Percentiles rank a stretch among this genome's conserved stretches.
phyloP scores from a whole-genome alignment of 1,139 yeast genomes.

The Waltiozyma sp. region DNA sequence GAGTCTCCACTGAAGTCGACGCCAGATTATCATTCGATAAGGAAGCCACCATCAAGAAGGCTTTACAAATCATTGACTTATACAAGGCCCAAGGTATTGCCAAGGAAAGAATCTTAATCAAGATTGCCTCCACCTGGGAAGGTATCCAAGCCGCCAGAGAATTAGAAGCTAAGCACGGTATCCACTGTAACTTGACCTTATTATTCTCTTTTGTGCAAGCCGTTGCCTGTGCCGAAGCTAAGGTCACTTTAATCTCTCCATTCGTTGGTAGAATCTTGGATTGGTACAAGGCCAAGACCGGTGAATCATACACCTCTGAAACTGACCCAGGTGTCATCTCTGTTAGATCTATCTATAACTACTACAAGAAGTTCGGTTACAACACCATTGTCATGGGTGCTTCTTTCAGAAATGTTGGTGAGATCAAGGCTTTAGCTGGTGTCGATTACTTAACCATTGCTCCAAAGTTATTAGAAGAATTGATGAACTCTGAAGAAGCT shows the following conservation, averaged over 20 bases:
- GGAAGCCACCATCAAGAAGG: conserved; percentile 87
- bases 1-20: conserved; percentile 98
- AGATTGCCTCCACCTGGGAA: conserved; percentile 97
- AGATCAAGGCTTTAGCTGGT: conserved; percentile 95
- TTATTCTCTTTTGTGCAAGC: conserved; percentile 95
- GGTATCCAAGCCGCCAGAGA: conserved; percentile 98
- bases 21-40: conserved; percentile 95
- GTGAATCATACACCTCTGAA: conserved; percentile 70
- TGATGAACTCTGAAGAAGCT: conserved; percentile 62
- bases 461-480: conserved; percentile 85
- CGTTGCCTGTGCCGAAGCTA: conserved; percentile 98
- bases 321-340: conserved; percentile 94
- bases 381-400: conserved; percentile 99
- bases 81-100: conserved; percentile 75
- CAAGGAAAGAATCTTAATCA: conserved; percentile 86
- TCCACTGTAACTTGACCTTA: conserved; percentile 93
- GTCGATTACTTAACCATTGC: conserved; percentile 94
- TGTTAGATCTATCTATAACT: conserved; percentile 83
- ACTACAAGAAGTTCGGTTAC: conserved; percentile 95
- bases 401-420: conserved; percentile 96
- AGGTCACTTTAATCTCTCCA: conserved; percentile 92
- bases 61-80: conserved; percentile 73
- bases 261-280: conserved; percentile 98
- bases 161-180: conserved; percentile 79
- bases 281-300: conserved; percentile 95